Evolutionary conservation across 768 basidiomycete species (phyloP).

Genomic region (Daedaleopsis sinensis): DNA sequence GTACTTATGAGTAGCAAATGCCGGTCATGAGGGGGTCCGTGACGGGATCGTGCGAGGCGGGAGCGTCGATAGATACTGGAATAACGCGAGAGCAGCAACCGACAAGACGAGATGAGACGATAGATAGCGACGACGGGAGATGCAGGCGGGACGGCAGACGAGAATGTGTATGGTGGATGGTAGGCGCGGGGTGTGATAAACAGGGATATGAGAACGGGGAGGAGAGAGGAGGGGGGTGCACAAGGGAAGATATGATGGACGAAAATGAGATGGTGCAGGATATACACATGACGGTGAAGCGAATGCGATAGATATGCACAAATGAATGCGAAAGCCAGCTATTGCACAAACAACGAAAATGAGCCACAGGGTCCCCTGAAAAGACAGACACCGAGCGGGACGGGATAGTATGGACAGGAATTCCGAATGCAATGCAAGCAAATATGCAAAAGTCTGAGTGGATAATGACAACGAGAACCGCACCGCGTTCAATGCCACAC

Average conservation of each 20-base stretch:
- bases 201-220: conserved; percentile 3
- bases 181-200: conserved; percentile 2
- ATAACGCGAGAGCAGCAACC: conserved; percentile 21
- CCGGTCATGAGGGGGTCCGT: conserved; percentile 20
- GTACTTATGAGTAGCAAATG: background rate
- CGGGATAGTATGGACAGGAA: background rate
- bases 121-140: conserved; percentile 24
- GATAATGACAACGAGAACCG: background rate
- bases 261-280: conserved; percentile 1
- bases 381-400: background rate
- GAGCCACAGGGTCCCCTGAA: conserved; percentile 7
- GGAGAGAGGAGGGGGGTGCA: conserved; percentile 3
- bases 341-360: conserved; percentile 4
- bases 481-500: conserved; percentile 11
- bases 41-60: conserved; percentile 20
- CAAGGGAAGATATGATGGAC: conserved; percentile 3
- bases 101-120: conserved; percentile 11
- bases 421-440: too few species aligned
- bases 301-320: conserved; percentile 11
- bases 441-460: background rate
- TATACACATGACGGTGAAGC: background rate
- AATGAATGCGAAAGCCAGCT: conserved; percentile 16
- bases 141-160: conserved; percentile 1
- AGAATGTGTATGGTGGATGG: background rate
- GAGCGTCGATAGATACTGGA: conserved; percentile 27